Base-by-base conservation (phyloP, 257 asterid species). In the Linderniella brevidens region DNA sequence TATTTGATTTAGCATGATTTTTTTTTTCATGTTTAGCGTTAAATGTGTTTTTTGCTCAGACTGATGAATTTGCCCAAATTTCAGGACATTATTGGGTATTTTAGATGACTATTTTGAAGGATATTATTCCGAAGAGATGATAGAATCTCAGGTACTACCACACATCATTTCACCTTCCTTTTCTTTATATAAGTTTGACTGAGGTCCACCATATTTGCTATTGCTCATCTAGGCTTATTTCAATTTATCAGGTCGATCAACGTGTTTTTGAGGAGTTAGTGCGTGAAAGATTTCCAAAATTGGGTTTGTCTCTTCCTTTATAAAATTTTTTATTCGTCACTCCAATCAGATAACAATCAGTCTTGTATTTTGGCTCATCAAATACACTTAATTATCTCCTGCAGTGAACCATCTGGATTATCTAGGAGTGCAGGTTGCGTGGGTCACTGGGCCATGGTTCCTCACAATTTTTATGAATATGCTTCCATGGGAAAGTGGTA, bases 401-500 rank as follows among this genome's bases (percentile, higher is more conserved):
- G 58, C 92, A 90, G 98, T 85, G 56, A 81, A 85, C 73, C 98
- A 90, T 85, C 80, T 90, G 62, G 98, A 90, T 79, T 90, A 85
- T 72, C 72, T 90, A 58, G 98, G 98, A 63, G 94, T 90, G 56
- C 94, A 85, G 73, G 96, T 81, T 60, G 94, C 93, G 39, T 90
- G 98, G 95, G 98, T 90, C 41, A 68, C 93, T 47, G 92, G 94
- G 48, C 96, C 96, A 4, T 90, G 98, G 96, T 90, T 90, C 82
- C 95, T 88, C 62, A 71, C 95, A 9, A 76, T 88, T 60, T 88
- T 69, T 67, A 76, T 88, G 92, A 90, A 90, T 71, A 90, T 90
- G 96, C 98, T 90, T 74, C 96, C 98, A 18, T 90, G 98, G 98
- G 96, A 90, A 79, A 85, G 96, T 62, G 98, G 98, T 90, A 64